Conservation (phyloP, 495 filamentous ascomycete genomes). For the Penicillium odoratum region DNA sequence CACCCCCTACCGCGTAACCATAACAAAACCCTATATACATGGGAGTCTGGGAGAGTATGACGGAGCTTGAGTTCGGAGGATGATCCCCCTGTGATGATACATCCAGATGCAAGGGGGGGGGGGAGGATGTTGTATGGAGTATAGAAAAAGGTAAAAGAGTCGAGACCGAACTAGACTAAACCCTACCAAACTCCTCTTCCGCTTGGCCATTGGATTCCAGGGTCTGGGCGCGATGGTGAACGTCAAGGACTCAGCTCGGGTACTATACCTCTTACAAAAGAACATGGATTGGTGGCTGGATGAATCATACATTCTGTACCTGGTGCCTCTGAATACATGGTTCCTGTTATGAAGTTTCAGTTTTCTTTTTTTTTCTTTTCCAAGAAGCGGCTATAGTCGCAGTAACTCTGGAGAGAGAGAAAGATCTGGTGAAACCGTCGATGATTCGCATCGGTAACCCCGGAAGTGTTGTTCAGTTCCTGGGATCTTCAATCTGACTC, state of each 20-base stretch:
- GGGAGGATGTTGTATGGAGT: not conserved
- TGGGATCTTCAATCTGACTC: constrained; percentile 14
- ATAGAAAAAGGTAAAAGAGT: not conserved
- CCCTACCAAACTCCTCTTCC: constrained; percentile 3
- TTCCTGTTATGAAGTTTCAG: not conserved
- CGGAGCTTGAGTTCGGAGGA: constrained; percentile 14
- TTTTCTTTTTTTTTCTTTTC: too few species aligned
- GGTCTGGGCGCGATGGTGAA: constrained; percentile 19
- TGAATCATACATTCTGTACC: constrained; percentile 23
- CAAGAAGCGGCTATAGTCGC: constrained; percentile 15
- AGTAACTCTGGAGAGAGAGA: not conserved
- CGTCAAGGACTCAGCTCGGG: constrained; percentile 27
- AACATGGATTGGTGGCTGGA: constrained; percentile 6
- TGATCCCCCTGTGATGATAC: constrained; percentile 15
- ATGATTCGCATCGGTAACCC: constrained; percentile 33
- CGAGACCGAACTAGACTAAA: constrained; percentile 3
- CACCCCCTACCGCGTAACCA: constrained; percentile 26
- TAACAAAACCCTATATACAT: constrained; percentile 2
- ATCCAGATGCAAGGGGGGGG: constrained; percentile 27
- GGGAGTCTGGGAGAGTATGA: constrained; percentile 18
- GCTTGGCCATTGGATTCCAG: constrained; percentile 1
- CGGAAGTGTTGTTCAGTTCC: constrained; percentile 23
- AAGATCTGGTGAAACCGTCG: constrained; percentile 30
- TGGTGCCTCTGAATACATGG: constrained; percentile 24
- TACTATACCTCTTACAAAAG: not conserved